These are phyloP conservation scores for Elsinoe ampelina DNA, from an alignment of 2,329 filamentous ascomycete species.

Conservation along the genomic window DNA sequence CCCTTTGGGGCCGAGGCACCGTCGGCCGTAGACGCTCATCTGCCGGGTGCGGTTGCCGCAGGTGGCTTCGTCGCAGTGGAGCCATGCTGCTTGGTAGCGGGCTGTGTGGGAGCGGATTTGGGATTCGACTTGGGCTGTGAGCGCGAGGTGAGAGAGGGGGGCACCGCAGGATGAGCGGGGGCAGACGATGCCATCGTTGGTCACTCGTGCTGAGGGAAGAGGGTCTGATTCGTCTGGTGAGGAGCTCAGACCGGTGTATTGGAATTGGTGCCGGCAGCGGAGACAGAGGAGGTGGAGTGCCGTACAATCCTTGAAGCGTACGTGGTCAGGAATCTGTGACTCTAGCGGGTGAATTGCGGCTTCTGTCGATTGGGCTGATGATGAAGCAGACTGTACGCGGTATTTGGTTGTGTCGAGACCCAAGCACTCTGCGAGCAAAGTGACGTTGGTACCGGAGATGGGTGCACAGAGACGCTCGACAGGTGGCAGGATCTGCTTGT, in stretches of 20 bases:
- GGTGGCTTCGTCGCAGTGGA: constrained; percentile 79
- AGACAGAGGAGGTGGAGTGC: constrained; percentile 73
- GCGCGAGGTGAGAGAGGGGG: constrained; percentile 57
- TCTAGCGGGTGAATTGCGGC: constrained; percentile 79
- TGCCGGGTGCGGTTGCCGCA: constrained; percentile 83
- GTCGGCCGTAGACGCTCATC: constrained; percentile 83
- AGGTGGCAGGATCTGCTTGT: constrained; percentile 96
- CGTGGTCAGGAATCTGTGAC: constrained; percentile 82
- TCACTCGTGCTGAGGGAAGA: constrained; percentile 49
- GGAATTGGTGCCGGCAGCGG: constrained; percentile 60
- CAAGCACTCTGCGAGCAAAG: constrained; percentile 83
- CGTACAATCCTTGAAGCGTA: constrained; percentile 75
- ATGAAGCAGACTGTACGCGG: constrained; percentile 52
- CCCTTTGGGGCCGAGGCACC: constrained; percentile 79
- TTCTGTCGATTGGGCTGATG: constrained; percentile 43
- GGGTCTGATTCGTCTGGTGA: constrained; percentile 8
- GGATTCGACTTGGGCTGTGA: constrained; percentile 79
- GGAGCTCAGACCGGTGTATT: constrained; percentile 65
- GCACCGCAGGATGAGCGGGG: constrained; percentile 52
- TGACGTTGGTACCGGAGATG: constrained; percentile 83
- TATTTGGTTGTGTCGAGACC: constrained; percentile 88
- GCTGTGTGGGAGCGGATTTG: constrained; percentile 70
- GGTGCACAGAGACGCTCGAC: constrained; percentile 97
- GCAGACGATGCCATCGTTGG: constrained; percentile 68
- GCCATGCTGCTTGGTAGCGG: constrained; percentile 85